Evolutionary conservation across 345 rosid genomes (phyloP).

Genomic region (Heritiera littoralis): DNA sequence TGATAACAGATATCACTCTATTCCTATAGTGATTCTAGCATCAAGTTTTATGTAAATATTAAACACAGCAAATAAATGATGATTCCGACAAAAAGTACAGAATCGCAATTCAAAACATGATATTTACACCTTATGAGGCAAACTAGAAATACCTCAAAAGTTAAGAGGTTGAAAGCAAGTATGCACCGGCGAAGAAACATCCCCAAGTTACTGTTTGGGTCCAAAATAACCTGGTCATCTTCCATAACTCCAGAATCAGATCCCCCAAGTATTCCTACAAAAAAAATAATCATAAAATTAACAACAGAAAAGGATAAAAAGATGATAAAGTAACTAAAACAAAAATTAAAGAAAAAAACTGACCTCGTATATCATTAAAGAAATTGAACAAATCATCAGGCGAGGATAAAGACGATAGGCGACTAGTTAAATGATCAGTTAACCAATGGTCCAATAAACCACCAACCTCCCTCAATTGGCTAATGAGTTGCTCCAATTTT

Average conservation of each 20-base stretch:
- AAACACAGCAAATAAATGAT: background rate
- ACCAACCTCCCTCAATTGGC: constrained; percentile 67
- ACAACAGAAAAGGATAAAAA: constrained; percentile 1
- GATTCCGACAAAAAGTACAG: background rate
- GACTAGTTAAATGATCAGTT: constrained; percentile 60
- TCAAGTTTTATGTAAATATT: background rate
- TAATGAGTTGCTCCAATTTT: constrained; percentile 65
- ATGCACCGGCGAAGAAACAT: constrained; percentile 88
- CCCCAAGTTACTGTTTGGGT: constrained; percentile 80
- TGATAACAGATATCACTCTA: background rate
- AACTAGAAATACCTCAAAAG: constrained; percentile 66
- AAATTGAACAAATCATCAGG: constrained; percentile 84
- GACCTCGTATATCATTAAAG: constrained; percentile 82
- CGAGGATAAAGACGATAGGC: constrained; percentile 62
- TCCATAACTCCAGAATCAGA: constrained; percentile 65
- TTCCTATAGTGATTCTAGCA: background rate
- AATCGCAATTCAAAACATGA: background rate
- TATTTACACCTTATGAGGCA: background rate
- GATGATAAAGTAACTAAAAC: background rate
- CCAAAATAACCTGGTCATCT: constrained; percentile 82
- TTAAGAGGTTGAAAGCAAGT: constrained; percentile 72
- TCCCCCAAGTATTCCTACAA: constrained; percentile 70
- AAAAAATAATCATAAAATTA: constrained; percentile 10
- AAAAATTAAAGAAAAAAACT: constrained; percentile 12
- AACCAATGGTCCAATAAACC: constrained; percentile 66